Evolutionary conservation across 345 rosid species (phyloP).

Genomic region (Euphorbia pulcherrima): DNA sequence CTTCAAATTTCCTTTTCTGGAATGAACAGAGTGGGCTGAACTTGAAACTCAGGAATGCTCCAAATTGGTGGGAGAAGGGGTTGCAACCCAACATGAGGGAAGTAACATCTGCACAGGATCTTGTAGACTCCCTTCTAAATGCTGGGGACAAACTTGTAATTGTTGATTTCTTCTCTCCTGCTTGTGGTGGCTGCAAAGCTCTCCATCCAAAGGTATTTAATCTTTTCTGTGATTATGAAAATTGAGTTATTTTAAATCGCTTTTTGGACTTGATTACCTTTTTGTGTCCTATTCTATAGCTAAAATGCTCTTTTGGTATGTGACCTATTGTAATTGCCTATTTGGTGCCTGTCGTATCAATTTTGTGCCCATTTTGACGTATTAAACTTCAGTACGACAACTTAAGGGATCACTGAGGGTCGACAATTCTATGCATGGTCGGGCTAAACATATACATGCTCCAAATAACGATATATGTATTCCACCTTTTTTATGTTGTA

Average conservation of each 20-base stretch:
- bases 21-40: constrained; percentile 38
- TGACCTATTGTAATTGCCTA: too few relatives aligned
- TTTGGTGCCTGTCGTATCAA: too few relatives aligned
- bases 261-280: too few relatives aligned
- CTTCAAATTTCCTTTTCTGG: not conserved
- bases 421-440: too few relatives aligned
- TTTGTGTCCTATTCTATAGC: too few relatives aligned
- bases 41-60: constrained; percentile 54
- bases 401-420: too few relatives aligned
- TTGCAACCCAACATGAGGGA: constrained; percentile 78
- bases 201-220: constrained; percentile 86
- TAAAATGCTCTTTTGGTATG: too few relatives aligned
- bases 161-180: constrained; percentile 92
- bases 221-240: not conserved
- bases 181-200: constrained; percentile 95
- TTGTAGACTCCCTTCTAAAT: constrained; percentile 58
- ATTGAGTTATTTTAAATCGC: not conserved
- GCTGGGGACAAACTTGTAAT: constrained; percentile 84
- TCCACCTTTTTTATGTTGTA: too few relatives aligned
- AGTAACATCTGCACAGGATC: constrained; percentile 73
- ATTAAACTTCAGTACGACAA: too few relatives aligned
- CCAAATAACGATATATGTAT: too few relatives aligned
- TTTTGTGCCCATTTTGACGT: too few relatives aligned
- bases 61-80: constrained; percentile 92
- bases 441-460: too few relatives aligned